Percentiles rank a stretch among this genome's conserved stretches.
phyloP scores from a whole-genome alignment of 345 rosid species.

The Eucalyptus microcorys region DNA sequence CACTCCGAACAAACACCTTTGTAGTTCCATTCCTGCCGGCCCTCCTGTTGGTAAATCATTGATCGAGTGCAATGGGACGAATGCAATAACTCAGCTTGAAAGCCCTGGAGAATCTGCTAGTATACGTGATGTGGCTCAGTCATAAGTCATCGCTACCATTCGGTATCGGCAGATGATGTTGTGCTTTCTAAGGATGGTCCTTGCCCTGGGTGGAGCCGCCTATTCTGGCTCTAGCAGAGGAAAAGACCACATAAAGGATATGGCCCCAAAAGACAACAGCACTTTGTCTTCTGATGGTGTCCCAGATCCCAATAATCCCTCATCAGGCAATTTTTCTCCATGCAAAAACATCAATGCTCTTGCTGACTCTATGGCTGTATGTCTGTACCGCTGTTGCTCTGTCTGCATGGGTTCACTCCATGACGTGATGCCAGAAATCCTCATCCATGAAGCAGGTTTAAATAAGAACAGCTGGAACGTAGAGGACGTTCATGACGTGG shows the following conservation, averaged over 20 bases:
- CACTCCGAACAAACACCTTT: conserved; percentile 2
- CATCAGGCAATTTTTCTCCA: not conserved
- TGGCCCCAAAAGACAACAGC: not conserved
- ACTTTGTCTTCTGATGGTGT: not conserved
- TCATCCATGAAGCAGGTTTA: conserved; percentile 27
- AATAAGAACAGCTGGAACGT: conserved; percentile 19
- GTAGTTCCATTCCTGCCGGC: conserved; percentile 12
- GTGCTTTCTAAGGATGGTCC: not conserved
- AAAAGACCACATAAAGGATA: not conserved
- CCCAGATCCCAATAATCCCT: not conserved
- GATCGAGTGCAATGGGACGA: conserved; percentile 20
- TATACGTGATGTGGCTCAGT: not conserved
- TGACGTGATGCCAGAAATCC: conserved; percentile 31
- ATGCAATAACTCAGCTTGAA: not conserved
- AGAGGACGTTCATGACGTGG: conserved; percentile 62
- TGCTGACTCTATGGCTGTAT: conserved; percentile 18
- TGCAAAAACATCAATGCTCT: not conserved
- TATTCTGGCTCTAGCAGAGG: not conserved
- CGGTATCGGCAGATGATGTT: not conserved
- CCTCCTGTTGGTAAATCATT: not conserved
- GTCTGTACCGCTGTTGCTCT: conserved; percentile 61
- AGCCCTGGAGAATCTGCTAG: not conserved
- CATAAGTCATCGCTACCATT: not conserved
- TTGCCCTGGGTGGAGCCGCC: not conserved
- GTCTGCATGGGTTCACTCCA: conserved; percentile 42